A percentile compares a stretch with the other conserved stretches of the same genome.
Evolutionary conservation across 2,329 filamentous ascomycete genomes (phyloP).

Genomic region (Aspergillus quadrilineatus): DNA sequence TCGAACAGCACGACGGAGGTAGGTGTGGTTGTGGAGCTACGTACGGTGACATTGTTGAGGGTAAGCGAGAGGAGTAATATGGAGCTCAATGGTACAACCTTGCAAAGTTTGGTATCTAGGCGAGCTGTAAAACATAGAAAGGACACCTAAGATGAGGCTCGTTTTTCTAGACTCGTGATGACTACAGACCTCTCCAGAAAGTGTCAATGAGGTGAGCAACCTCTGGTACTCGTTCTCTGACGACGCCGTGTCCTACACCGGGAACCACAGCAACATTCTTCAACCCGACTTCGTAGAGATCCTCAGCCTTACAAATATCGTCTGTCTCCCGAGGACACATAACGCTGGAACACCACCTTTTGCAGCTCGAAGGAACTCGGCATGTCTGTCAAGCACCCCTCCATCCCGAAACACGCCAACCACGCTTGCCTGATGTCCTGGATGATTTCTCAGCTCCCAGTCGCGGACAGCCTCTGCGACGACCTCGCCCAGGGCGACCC

Average conservation of each 20-base stretch:
- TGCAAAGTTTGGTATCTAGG: too few species aligned
- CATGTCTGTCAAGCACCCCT: background rate
- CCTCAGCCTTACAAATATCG: background rate
- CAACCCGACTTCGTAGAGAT: background rate
- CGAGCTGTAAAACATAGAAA: too few species aligned
- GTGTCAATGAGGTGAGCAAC: background rate
- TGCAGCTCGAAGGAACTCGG: background rate
- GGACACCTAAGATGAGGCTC: too few species aligned
- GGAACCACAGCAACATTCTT: background rate
- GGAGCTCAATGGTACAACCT: too few species aligned
- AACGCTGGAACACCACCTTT: background rate
- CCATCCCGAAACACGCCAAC: background rate
- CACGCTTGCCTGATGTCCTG: background rate
- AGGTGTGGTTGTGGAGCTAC: too few species aligned
- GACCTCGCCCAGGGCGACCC: background rate
- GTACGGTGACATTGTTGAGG: too few species aligned
- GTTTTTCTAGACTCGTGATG: too few species aligned
- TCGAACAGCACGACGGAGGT: too few species aligned
- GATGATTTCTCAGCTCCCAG: background rate
- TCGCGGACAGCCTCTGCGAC: background rate
- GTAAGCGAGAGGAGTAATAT: too few species aligned
- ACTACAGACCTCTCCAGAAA: background rate
- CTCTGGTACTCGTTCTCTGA: background rate
- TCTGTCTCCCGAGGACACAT: background rate
- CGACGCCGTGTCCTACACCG: background rate